A percentile compares a stretch with the other conserved stretches of the same genome.
Evolutionary conservation across 164 flowering plant genomes (phyloP).

Genomic region (Magnolia sinica): DNA sequence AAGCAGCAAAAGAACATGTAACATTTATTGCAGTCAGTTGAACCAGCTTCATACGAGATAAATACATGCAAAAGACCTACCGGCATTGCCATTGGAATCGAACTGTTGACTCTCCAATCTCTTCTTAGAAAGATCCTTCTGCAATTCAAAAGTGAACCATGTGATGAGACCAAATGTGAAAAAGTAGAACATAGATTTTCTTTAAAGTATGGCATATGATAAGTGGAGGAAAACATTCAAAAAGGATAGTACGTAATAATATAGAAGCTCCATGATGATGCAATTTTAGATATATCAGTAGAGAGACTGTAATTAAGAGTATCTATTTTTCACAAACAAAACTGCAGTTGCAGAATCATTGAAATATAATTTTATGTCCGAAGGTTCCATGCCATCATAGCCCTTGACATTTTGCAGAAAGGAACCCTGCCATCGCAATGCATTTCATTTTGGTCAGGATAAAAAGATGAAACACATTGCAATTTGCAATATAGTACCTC

Average conservation of each 20-base stretch:
- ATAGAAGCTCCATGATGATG: background rate
- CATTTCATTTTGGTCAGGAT: too few species aligned
- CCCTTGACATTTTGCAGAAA: too few species aligned
- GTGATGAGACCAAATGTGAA: background rate
- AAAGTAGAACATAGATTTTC: background rate
- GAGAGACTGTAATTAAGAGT: too few species aligned
- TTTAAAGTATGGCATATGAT: background rate
- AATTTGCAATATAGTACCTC: too few species aligned
- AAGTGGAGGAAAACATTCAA: background rate
- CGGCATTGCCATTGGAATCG: slow-evolving; percentile 73
- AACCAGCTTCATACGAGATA: background rate
- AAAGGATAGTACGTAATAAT: background rate
- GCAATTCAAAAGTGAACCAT: slow-evolving; percentile 20
- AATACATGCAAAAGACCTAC: slow-evolving; percentile 27
- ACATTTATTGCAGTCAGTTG: background rate
- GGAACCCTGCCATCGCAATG: too few species aligned
- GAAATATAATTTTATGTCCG: too few species aligned
- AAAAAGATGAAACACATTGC: too few species aligned
- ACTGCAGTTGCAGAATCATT: too few species aligned
- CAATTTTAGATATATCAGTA: background rate
- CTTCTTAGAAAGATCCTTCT: slow-evolving; percentile 70
- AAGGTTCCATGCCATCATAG: too few species aligned
- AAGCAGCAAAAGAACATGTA: background rate
- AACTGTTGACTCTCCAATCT: slow-evolving; percentile 57
- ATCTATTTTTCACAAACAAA: too few species aligned